These are phyloP conservation scores for Aspergillus tamarii DNA, from an alignment of 2,329 filamentous ascomycete genomes.

Conservation along the genomic window DNA sequence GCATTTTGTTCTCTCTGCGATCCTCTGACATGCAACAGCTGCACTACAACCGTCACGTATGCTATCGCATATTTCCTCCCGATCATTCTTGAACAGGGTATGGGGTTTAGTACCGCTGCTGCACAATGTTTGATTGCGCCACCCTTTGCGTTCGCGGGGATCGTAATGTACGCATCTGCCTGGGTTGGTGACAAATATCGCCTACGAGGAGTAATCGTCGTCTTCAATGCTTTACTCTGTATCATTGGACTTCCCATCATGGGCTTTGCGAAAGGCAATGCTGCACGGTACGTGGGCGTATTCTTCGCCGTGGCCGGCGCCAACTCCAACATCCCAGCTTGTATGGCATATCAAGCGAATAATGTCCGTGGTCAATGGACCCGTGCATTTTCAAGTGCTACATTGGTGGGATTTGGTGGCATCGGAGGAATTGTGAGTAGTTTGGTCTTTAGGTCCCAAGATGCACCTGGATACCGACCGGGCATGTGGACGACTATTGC, in stretches of 20 bases:
- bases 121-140: conserved; percentile 74
- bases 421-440: conserved; percentile 77
- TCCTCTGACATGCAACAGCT: conserved; percentile 15
- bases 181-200: conserved; percentile 70
- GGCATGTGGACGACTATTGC: conserved; percentile 36
- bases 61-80: conserved; percentile 78
- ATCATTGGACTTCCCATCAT: conserved; percentile 73
- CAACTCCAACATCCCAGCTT: conserved; percentile 67
- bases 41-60: conserved; percentile 72
- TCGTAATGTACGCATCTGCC: conserved; percentile 63
- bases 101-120: conserved; percentile 66
- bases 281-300: conserved; percentile 71
- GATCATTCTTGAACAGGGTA: conserved; percentile 65
- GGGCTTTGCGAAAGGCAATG: conserved; percentile 63
- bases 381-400: conserved; percentile 75
- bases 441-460: conserved; percentile 65
- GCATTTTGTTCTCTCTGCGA: conserved; percentile 22
- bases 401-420: conserved; percentile 74
- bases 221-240: conserved; percentile 67
- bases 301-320: conserved; percentile 75
- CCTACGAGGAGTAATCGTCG: conserved; percentile 67
- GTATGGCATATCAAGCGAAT: conserved; percentile 82
- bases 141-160: conserved; percentile 67
- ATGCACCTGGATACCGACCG: conserved; percentile 37
- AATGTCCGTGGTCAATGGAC: conserved; percentile 90